Percentiles rank a stretch among this genome's conserved stretches.
Evolutionary conservation across 139 green algal genomes (phyloP).

Genomic region (Micractinium conductrix): DNA sequence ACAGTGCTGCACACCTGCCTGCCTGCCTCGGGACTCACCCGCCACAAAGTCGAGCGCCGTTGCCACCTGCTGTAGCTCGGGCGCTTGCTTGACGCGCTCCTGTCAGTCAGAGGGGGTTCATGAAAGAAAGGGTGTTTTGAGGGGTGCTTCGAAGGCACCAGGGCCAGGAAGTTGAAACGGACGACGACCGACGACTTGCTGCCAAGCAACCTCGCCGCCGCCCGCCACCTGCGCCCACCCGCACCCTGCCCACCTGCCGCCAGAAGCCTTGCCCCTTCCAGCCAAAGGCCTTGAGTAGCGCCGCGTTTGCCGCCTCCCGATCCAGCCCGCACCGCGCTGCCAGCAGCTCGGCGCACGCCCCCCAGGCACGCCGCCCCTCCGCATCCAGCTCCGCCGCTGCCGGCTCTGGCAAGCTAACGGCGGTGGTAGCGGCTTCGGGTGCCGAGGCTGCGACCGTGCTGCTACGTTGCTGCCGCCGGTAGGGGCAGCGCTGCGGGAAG

Average conservation of each 20-base stretch:
- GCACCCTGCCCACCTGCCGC: slow-evolving; percentile 15
- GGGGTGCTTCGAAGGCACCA: too few relatives aligned
- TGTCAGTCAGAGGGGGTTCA: neutral
- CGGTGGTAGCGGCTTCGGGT: neutral
- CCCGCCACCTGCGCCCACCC: neutral
- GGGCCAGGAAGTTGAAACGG: too few relatives aligned
- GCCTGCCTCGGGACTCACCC: too few relatives aligned
- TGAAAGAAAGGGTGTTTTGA: too few relatives aligned
- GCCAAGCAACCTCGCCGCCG: neutral
- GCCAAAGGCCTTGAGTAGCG: slow-evolving; percentile 37
- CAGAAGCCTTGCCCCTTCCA: slow-evolving; percentile 47
- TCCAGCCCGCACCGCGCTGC: slow-evolving; percentile 20
- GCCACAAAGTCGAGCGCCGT: neutral
- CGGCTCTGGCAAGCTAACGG: neutral
- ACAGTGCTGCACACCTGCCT: too few relatives aligned
- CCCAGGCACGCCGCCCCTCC: slow-evolving; percentile 8
- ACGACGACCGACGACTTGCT: too few relatives aligned
- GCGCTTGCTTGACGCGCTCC: slow-evolving; percentile 12
- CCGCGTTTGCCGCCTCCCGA: neutral
- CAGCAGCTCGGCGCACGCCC: neutral
- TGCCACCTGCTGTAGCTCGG: neutral
- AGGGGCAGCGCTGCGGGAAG: neutral
- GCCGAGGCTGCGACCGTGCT: neutral
- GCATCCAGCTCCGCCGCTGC: neutral
- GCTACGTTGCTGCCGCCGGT: neutral